Evolutionary conservation across 2,329 filamentous ascomycete genomes (phyloP).

Genomic region (Xylariaceae sp.): DNA sequence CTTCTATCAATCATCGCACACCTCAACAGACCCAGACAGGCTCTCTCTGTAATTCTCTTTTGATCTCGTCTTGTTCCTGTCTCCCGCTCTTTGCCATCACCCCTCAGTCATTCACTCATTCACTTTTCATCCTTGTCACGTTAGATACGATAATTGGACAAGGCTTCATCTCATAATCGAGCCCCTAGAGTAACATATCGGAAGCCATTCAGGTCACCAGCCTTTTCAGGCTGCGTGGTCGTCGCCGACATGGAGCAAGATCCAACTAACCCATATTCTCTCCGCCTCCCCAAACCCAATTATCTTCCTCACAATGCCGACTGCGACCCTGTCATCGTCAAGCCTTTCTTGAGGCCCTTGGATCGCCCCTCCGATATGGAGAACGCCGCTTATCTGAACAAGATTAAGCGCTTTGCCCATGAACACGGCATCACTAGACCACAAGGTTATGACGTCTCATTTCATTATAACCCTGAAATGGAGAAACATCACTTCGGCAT

Average conservation of each 20-base stretch:
- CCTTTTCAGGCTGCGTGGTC: constrained; percentile 3
- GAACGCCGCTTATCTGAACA: constrained; percentile 53
- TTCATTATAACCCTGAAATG: constrained; percentile 91
- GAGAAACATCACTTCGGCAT: constrained; percentile 96
- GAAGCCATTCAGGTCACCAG: no score
- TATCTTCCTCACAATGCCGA: constrained; percentile 55
- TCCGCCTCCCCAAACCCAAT: constrained; percentile 55
- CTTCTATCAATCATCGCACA: no score
- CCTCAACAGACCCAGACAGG: no score
- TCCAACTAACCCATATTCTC: constrained; percentile 41
- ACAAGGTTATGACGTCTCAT: constrained; percentile 86
- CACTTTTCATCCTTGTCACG: no score
- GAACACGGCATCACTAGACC: constrained; percentile 72
- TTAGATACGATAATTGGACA: no score
- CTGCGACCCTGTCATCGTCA: constrained; percentile 47
- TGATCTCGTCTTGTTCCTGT: no score
- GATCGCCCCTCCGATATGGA: constrained; percentile 50
- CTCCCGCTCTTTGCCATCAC: no score
- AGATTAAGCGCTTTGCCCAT: constrained; percentile 53
- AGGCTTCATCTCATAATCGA: no score
- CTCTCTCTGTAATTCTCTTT: no score
- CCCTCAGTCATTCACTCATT: no score
- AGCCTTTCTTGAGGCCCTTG: constrained; percentile 49
- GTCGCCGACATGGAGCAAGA: constrained; percentile 38
- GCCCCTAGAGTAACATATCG: no score